These are phyloP conservation scores for Gossypium australe DNA, from an alignment of 345 rosid genomes.

Conservation along the genomic window DNA sequence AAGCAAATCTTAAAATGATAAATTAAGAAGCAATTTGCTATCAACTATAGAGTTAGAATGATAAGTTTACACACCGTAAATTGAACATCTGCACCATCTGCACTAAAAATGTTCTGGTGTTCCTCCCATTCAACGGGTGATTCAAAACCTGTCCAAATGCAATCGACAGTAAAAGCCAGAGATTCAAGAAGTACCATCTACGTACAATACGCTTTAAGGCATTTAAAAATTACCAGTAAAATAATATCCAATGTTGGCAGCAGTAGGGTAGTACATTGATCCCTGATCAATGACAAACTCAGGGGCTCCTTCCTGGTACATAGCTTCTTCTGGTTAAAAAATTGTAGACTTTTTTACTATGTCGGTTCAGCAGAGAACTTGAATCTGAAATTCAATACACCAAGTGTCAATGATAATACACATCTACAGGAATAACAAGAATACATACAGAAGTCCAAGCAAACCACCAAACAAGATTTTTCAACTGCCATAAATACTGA, in stretches of 20 bases:
- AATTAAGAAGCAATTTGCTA: background rate
- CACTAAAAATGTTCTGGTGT: conserved; percentile 69
- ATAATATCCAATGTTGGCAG: conserved; percentile 72
- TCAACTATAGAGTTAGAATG: background rate
- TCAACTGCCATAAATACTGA: background rate
- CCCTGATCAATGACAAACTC: conserved; percentile 74
- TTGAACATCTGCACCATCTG: conserved; percentile 79
- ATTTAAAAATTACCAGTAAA: conserved; percentile 64
- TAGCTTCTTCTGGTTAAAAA: conserved; percentile 46
- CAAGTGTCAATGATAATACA: conserved; percentile 4
- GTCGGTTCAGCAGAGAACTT: conserved; percentile 38
- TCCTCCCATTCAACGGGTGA: conserved; percentile 92
- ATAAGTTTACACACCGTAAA: conserved; percentile 38
- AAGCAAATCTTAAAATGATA: conserved; percentile 6
- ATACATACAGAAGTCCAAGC: background rate
- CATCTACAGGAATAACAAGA: background rate
- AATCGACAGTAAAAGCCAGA: conserved; percentile 5
- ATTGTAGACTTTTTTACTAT: conserved; percentile 26
- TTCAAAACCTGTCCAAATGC: conserved; percentile 57
- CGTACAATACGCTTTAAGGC: background rate
- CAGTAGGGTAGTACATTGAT: conserved; percentile 57
- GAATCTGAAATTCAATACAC: conserved; percentile 23
- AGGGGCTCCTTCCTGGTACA: conserved; percentile 79
- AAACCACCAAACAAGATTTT: background rate
- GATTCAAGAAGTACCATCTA: background rate